These are phyloP conservation scores for Trapa bicornis DNA, from an alignment of 345 rosid genomes.

Conservation along the genomic window DNA sequence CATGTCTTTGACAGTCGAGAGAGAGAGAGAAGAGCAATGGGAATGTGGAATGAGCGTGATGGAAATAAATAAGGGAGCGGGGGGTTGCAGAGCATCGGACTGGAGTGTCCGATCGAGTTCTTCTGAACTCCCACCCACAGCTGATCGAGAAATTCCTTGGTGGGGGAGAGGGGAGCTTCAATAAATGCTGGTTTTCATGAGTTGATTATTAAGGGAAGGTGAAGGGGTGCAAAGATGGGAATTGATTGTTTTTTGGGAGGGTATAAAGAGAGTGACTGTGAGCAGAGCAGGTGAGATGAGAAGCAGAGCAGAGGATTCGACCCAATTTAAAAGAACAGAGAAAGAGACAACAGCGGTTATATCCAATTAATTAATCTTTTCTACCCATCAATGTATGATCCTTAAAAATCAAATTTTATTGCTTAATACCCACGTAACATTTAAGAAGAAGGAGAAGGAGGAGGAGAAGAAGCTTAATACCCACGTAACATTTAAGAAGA, in stretches of 20 bases:
- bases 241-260: neutral
- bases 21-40: too few relatives aligned
- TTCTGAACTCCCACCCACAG: neutral
- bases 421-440: too few relatives aligned
- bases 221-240: constrained; percentile 9
- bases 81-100: too few relatives aligned
- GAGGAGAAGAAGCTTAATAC: too few relatives aligned
- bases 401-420: too few relatives aligned
- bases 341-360: too few relatives aligned
- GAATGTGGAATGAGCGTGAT: constrained; percentile 29
- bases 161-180: neutral
- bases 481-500: too few relatives aligned
- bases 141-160: neutral
- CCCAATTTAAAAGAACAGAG: constrained; percentile 18
- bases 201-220: constrained; percentile 2
- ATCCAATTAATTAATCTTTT: too few relatives aligned
- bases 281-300: neutral
- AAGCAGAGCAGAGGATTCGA: constrained; percentile 7
- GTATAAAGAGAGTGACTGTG: constrained; percentile 7
- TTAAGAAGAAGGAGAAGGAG: too few relatives aligned
- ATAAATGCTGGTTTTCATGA: neutral
- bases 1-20: constrained; percentile 1
- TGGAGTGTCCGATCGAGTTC: neutral
- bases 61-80: too few relatives aligned
- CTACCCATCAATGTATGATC: too few relatives aligned